Conservation (phyloP, 1,284 basidiomycete genomes). For the Boletellus deceptivus region DNA sequence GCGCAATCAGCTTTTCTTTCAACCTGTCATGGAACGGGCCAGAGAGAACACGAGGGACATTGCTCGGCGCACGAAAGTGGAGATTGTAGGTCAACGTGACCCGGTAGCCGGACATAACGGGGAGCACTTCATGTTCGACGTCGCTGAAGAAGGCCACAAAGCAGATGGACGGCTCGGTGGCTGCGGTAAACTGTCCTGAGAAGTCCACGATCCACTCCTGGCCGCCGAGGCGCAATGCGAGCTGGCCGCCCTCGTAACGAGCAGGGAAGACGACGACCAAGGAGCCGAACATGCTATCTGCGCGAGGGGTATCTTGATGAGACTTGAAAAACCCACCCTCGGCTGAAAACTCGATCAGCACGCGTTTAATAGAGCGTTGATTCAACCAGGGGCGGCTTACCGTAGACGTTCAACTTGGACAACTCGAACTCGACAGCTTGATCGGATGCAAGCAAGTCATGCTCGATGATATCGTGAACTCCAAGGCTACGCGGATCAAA, state of each 20-base stretch:
- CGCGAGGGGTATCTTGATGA: slow-evolving; percentile 25
- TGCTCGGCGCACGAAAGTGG: slow-evolving; percentile 12
- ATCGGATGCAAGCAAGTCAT: slow-evolving; percentile 23
- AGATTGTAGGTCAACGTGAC: slow-evolving; percentile 43
- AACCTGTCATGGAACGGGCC: slow-evolving; percentile 5
- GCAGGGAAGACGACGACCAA: slow-evolving; percentile 41
- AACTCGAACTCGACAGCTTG: slow-evolving; percentile 26
- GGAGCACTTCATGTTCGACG: slow-evolving; percentile 42
- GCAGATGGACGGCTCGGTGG: slow-evolving; percentile 10
- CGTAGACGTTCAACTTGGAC: slow-evolving; percentile 37
- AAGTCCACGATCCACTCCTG: slow-evolving; percentile 30
- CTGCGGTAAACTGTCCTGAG: slow-evolving; percentile 2
- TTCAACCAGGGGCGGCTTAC: slow-evolving; percentile 19
- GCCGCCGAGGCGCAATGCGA: slow-evolving; percentile 30
- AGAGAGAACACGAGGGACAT: background rate
- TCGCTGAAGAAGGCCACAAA: slow-evolving; percentile 39
- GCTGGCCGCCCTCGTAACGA: slow-evolving; percentile 36
- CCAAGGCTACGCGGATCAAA: slow-evolving; percentile 21
- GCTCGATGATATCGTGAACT: slow-evolving; percentile 3
- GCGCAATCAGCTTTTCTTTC: slow-evolving; percentile 10
- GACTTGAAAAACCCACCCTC: slow-evolving; percentile 17
- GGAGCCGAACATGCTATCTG: slow-evolving; percentile 35
- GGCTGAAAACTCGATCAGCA: slow-evolving; percentile 2
- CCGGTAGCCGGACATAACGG: slow-evolving; percentile 38
- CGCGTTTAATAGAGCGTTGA: background rate